phyloP scores from a whole-genome alignment of 768 basidiomycete species.

The Termitomyces sp. region DNA sequence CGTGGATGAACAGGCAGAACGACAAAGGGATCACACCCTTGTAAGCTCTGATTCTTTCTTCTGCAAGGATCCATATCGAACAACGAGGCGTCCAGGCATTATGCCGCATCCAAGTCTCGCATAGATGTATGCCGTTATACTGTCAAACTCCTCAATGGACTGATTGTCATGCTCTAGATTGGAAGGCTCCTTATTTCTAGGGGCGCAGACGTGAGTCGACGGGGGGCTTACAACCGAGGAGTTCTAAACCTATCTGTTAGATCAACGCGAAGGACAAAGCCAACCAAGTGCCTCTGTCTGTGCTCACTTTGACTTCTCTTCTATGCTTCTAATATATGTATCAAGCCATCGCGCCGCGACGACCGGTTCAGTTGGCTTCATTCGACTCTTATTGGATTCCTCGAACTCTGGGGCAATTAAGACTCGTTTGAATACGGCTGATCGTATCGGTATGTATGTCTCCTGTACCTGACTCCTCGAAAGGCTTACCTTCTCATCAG shows the following conservation, averaged over 20 bases:
- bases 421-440: slow-evolving; percentile 81
- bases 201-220: slow-evolving; percentile 82
- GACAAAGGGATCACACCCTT: slow-evolving; percentile 82
- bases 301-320: slow-evolving; percentile 17
- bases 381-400: slow-evolving; percentile 80
- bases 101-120: slow-evolving; percentile 89
- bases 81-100: slow-evolving; percentile 57
- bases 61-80: slow-evolving; percentile 9
- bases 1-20: slow-evolving; percentile 46
- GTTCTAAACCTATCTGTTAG: slow-evolving; percentile 41
- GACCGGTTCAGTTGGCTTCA: slow-evolving; percentile 88
- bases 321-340: slow-evolving; percentile 17
- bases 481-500: slow-evolving; percentile 32
- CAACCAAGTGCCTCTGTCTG: slow-evolving; percentile 87
- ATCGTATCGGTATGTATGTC: slow-evolving; percentile 60
- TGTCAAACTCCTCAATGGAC: slow-evolving; percentile 19
- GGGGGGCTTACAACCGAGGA: slow-evolving; percentile 28
- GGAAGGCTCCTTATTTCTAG: slow-evolving; percentile 80
- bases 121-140: slow-evolving; percentile 58
- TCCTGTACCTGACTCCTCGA: slow-evolving; percentile 12
- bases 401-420: slow-evolving; percentile 67
- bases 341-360: slow-evolving; percentile 92
- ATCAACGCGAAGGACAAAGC: slow-evolving; percentile 94
- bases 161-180: slow-evolving; percentile 56
- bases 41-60: slow-evolving; percentile 41